Evolutionary conservation across 371 early-diverging fungal species (phyloP), one percentile per base, ranked within the genome.

Genomic region (Vairimorpha apis): DNA sequence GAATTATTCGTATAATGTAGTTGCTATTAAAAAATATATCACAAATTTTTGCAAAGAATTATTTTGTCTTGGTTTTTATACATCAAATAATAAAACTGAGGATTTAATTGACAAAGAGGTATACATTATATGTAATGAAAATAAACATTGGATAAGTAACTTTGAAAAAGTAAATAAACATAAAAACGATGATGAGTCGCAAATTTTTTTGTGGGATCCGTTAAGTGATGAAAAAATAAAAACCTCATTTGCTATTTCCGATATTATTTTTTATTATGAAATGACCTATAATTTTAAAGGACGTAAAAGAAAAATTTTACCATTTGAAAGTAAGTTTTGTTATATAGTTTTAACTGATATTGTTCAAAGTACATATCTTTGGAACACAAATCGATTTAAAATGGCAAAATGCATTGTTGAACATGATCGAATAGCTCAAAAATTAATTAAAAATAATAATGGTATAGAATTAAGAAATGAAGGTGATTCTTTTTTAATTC

Each of bases 401-500:
- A 72, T 72, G 73, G 25, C 45, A 10, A 53, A 43, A 8, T 30
- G 55, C 2, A 65, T 72, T 44, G 32, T 33, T 10, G 18, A 62
- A 23, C 66, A 72, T 47, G 73, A 72, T 45, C 38, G 66, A 13
- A 43, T 65, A n/a, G 65, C 35, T 47, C 29, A 33, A 23, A 33
- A 56, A 2, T 45, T 72, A 43, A 44, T 65, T 41, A 44, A 58
- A 16, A 27, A 41, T n/a, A 29, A 47, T 72, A 47, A 47, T 18
- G 73, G 73, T 0, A 43, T 55, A 1, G 56, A 53, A 27, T 23
- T 58, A 18, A 55, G 59, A 23, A 72, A 72, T 37, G 73, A 72
- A 58, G 73, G 73, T 41, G 73, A 72, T 59, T 53, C 73, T 13
- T 72, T 72, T 49, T 47, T 72, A 2, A 2, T 66, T 14, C 38